Conservation (phyloP, 2,329 filamentous ascomycete genomes). For the Fusarium tjaetaba region DNA sequence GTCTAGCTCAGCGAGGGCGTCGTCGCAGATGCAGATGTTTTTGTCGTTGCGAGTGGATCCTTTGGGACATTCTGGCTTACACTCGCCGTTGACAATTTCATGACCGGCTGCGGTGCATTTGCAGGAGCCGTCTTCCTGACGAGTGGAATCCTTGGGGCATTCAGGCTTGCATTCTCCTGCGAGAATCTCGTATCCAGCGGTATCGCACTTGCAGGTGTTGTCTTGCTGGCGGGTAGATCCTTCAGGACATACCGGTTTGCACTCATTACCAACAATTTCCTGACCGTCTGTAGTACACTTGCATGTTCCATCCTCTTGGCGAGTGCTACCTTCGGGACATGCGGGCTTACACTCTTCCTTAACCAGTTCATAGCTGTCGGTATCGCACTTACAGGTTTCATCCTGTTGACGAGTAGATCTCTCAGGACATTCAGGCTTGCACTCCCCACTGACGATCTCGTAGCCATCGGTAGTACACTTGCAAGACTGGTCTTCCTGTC, state of each 20-base stretch:
- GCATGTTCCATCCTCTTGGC: neutral
- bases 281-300: neutral
- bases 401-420: neutral
- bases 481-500: neutral
- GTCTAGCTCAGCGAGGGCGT: neutral
- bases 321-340: neutral
- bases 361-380: rapidly evolving
- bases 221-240: neutral
- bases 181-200: neutral
- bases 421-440: neutral
- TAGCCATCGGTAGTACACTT: neutral
- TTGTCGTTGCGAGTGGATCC: neutral
- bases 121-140: neutral
- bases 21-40: neutral
- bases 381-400: neutral
- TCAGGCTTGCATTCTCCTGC: neutral
- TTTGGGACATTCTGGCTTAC: neutral
- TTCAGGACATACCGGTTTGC: neutral
- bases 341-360: neutral
- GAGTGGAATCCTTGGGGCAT: neutral
- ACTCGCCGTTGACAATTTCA: neutral
- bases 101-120: neutral
- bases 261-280: neutral
- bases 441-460: neutral
- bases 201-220: neutral